Evolutionary conservation across 2,329 filamentous ascomycete species (phyloP).

Genomic region (Apiospora marii): DNA sequence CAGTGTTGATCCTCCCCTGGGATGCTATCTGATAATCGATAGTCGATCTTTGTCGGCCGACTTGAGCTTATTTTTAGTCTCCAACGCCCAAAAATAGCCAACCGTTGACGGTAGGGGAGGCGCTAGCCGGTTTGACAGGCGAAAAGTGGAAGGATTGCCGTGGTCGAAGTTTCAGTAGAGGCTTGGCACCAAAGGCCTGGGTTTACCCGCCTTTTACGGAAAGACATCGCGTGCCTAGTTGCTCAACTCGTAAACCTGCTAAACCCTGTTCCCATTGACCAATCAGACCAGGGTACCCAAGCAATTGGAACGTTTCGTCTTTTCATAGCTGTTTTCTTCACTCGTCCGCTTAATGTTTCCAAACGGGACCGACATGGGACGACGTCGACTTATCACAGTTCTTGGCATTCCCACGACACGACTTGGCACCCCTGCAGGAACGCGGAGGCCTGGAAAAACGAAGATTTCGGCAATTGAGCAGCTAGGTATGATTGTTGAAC

Average conservation of each 20-base stretch:
- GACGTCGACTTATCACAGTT: neutral
- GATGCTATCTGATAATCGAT: neutral
- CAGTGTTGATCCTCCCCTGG: neutral
- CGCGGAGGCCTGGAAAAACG: neutral
- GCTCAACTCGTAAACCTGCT: no score
- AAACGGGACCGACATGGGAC: neutral
- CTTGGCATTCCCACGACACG: neutral
- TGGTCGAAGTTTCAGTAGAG: neutral
- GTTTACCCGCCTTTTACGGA: neutral
- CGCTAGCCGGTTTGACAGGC: neutral
- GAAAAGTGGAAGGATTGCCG: neutral
- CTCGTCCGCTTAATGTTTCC: constrained; percentile 6
- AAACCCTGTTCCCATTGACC: neutral
- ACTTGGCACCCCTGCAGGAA: neutral
- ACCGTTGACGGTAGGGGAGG: neutral
- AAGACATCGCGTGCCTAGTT: neutral
- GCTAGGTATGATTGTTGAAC: neutral
- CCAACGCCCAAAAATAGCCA: neutral
- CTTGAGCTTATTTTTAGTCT: neutral
- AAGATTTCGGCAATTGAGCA: neutral
- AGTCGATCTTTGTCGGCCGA: neutral
- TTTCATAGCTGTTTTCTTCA: neutral
- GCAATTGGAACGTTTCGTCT: neutral
- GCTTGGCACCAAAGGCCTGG: neutral
- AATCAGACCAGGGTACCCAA: neutral